Percentiles rank a stretch among this genome's conserved stretches.
These are phyloP conservation scores for Pseudogymnoascus sp. DNA, from an alignment of 2,329 filamentous ascomycete genomes.

Conservation along the genomic window DNA sequence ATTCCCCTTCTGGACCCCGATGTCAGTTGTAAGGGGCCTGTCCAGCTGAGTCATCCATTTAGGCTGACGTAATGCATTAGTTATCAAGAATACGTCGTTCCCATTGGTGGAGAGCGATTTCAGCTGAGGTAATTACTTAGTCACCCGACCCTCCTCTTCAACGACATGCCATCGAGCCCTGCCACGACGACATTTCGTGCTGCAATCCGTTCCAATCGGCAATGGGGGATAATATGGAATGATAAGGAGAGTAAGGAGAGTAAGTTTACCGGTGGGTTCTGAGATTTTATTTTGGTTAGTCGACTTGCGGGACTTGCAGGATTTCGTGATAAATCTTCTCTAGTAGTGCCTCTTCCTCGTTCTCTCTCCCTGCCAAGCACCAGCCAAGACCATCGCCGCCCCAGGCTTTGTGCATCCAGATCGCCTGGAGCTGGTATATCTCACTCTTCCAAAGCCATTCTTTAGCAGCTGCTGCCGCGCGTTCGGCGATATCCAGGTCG, in stretches of 20 bases:
- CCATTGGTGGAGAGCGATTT: neutral
- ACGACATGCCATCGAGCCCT: neutral
- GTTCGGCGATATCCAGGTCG: too few species aligned
- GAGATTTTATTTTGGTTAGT: neutral
- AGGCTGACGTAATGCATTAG: neutral
- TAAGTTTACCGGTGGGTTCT: neutral
- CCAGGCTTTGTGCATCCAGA: too few species aligned
- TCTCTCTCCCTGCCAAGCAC: too few species aligned
- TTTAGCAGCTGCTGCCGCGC: too few species aligned
- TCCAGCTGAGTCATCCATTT: slow-evolving; percentile 7
- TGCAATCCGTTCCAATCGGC: neutral
- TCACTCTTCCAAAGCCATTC: too few species aligned
- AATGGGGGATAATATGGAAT: neutral
- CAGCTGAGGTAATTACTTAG: slow-evolving; percentile 9
- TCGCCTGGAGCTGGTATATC: too few species aligned
- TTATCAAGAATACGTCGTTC: neutral
- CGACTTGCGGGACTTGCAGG: too few species aligned
- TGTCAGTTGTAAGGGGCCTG: neutral
- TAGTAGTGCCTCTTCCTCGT: too few species aligned
- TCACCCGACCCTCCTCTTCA: slow-evolving; percentile 1
- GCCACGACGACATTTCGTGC: neutral
- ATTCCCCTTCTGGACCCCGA: neutral
- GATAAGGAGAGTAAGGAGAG: neutral
- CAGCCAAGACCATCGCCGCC: too few species aligned
- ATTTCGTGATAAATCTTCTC: too few species aligned